phyloP scores from a whole-genome alignment of 2,329 filamentous ascomycete species.

The Hypoxylon sp. region DNA sequence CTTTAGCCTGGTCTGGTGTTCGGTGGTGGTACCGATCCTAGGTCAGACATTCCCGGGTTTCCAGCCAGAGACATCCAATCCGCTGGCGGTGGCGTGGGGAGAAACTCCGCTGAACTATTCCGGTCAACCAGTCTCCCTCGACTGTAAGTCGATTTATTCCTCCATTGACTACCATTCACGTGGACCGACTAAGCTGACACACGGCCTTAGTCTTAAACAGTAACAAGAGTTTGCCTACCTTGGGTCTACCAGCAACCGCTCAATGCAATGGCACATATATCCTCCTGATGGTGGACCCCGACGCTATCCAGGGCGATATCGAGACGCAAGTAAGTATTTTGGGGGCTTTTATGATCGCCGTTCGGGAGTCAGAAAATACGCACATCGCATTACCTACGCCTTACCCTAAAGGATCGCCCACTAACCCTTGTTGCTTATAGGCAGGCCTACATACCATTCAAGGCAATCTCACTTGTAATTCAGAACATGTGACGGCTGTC shows the following conservation, averaged over 20 bases:
- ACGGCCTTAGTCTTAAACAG: slow-evolving; percentile 6
- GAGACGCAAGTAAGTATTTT: slow-evolving; percentile 20
- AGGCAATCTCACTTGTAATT: slow-evolving; percentile 14
- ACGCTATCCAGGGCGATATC: slow-evolving; percentile 20
- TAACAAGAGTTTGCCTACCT: slow-evolving; percentile 11
- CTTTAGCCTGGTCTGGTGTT: slow-evolving; percentile 13
- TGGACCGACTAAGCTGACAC: slow-evolving; percentile 4
- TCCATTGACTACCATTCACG: not conserved
- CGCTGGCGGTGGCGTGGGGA: slow-evolving; percentile 15
- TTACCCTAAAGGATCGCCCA: not conserved
- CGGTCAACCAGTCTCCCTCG: slow-evolving; percentile 15
- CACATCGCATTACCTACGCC: not conserved
- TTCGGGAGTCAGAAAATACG: not conserved
- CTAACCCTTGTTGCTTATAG: slow-evolving; percentile 15
- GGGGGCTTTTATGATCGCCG: not conserved
- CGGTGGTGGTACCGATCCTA: slow-evolving; percentile 5
- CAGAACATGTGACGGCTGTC: slow-evolving; percentile 2
- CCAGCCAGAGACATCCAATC: slow-evolving; percentile 17
- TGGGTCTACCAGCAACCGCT: slow-evolving; percentile 11
- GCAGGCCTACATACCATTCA: slow-evolving; percentile 20
- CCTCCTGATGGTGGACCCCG: slow-evolving; percentile 16
- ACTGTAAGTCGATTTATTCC: slow-evolving; percentile 19
- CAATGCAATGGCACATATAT: slow-evolving; percentile 22
- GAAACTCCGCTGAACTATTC: slow-evolving; percentile 21
- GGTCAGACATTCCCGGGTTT: slow-evolving; percentile 21